These are phyloP conservation scores for Paramarasmius palmivorus DNA, from an alignment of 1,284 basidiomycete genomes.

Conservation along the genomic window DNA sequence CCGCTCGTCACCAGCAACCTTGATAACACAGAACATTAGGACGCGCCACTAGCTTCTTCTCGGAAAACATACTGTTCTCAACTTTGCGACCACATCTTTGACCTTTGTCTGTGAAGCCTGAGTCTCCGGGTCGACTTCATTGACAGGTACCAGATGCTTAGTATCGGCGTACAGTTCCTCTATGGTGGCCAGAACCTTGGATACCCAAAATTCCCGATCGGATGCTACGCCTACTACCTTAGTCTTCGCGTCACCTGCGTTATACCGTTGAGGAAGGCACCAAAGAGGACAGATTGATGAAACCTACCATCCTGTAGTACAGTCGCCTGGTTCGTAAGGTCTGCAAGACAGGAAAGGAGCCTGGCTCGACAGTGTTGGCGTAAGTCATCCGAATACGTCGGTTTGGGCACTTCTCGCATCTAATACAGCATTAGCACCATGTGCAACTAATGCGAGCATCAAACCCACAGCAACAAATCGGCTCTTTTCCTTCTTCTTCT, in stretches of 20 bases:
- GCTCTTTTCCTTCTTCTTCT: constrained; percentile 76
- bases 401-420: constrained; percentile 65
- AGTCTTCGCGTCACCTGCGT: constrained; percentile 44
- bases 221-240: constrained; percentile 65
- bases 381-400: constrained; percentile 72
- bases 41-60: not conserved
- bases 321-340: constrained; percentile 64
- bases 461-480: constrained; percentile 59
- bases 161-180: constrained; percentile 62
- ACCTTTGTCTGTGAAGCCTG: constrained; percentile 47
- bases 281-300: constrained; percentile 10
- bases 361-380: constrained; percentile 68
- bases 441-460: not conserved
- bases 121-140: constrained; percentile 62
- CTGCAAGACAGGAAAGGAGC: constrained; percentile 75
- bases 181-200: constrained; percentile 66
- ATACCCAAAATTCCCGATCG: constrained; percentile 81
- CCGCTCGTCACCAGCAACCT: constrained; percentile 49
- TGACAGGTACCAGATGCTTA: constrained; percentile 66
- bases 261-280: constrained; percentile 2
- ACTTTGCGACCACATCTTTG: constrained; percentile 41
- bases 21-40: not conserved
- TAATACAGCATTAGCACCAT: constrained; percentile 26
- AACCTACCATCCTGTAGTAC: constrained; percentile 49
- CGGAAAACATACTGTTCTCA: constrained; percentile 46